Percentiles rank a stretch among this genome's conserved stretches.
Evolutionary conservation across 495 filamentous ascomycete genomes (phyloP).

Genomic region (Choiromyces venosus): DNA sequence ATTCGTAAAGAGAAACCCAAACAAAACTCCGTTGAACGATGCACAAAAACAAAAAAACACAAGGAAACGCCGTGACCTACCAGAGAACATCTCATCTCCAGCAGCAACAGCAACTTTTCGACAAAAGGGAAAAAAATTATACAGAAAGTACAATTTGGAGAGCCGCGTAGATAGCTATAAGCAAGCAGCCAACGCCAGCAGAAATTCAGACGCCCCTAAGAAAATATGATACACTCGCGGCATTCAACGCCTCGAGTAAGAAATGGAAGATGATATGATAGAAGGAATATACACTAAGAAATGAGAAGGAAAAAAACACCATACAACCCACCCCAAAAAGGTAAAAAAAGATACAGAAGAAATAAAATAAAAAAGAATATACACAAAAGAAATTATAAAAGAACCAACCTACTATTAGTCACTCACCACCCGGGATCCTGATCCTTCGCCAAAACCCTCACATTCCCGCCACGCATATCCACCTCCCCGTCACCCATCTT

Average conservation of each 20-base stretch:
- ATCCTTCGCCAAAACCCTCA: neutral
- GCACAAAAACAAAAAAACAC: neutral
- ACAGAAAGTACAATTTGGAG: neutral
- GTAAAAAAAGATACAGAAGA: neutral
- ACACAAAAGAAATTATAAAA: neutral
- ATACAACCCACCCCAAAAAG: too few species aligned
- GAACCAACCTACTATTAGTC: neutral
- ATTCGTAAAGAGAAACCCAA: neutral
- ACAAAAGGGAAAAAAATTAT: neutral
- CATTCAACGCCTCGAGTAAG: neutral
- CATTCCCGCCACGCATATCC: neutral
- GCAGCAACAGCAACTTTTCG: neutral
- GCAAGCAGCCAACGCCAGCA: too few species aligned
- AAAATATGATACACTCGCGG: neutral
- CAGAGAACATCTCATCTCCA: neutral
- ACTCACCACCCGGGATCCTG: neutral
- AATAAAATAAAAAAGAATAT: neutral
- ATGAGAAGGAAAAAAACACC: too few species aligned
- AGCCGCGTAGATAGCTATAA: neutral
- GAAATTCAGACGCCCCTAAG: neutral
- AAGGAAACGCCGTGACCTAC: too few species aligned
- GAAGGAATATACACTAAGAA: neutral
- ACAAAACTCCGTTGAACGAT: neutral
- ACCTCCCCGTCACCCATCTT: neutral
- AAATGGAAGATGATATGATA: neutral